phyloP scores from a whole-genome alignment of 306 rosid genomes.

The Fragaria nilgerrensis region DNA sequence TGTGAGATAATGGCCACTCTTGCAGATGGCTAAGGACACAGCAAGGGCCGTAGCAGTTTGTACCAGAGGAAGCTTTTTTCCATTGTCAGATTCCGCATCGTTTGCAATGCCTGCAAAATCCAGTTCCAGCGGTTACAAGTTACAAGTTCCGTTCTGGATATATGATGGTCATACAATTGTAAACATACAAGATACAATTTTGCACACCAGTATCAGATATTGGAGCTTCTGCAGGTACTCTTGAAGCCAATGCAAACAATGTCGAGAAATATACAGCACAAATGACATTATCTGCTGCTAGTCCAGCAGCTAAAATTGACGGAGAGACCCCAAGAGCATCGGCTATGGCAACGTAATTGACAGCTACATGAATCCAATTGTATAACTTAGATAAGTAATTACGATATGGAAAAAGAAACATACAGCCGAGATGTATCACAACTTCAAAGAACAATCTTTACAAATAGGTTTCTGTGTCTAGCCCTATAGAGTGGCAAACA shows the following conservation, averaged over 20 bases:
- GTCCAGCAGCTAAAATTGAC: constrained; percentile 62
- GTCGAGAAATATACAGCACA: constrained; percentile 69
- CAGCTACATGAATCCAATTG: constrained; percentile 42
- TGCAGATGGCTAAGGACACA: constrained; percentile 46
- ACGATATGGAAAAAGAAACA: constrained; percentile 8
- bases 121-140: constrained; percentile 13
- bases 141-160: background rate
- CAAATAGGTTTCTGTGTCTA: background rate
- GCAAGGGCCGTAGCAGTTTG: constrained; percentile 41
- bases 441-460: background rate
- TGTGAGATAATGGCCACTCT: constrained; percentile 37
- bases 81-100: constrained; percentile 23
- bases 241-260: constrained; percentile 62
- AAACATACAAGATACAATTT: background rate
- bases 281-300: constrained; percentile 85
- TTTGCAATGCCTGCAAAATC: constrained; percentile 19
- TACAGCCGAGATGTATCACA: background rate
- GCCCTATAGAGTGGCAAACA: constrained; percentile 1
- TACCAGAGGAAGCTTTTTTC: constrained; percentile 36
- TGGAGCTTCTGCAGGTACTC: constrained; percentile 62
- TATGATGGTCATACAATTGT: background rate
- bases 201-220: constrained; percentile 38
- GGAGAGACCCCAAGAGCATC: constrained; percentile 57
- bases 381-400: constrained; percentile 6
- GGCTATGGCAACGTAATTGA: constrained; percentile 72